Percentiles rank a stretch among this genome's conserved stretches.
These are phyloP conservation scores for Phaeosphaeriaceae sp. DNA, from an alignment of 2,329 filamentous ascomycete species.

Conservation along the genomic window DNA sequence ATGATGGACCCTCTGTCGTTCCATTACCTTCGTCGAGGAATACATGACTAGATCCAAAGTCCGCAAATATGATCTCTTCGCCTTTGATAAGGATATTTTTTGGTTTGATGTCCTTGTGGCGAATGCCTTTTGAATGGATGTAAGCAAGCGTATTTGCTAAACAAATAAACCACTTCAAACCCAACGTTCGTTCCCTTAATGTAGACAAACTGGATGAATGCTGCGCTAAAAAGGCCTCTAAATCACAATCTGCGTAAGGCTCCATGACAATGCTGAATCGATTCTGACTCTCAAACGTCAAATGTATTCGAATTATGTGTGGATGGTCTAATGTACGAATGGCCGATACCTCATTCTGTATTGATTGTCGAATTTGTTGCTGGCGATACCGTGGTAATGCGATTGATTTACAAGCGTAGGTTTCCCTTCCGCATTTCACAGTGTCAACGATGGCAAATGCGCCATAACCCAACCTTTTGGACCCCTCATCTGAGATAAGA, in stretches of 20 bases:
- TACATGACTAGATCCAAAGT: slow-evolving; percentile 25
- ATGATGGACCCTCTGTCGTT: slow-evolving; percentile 18
- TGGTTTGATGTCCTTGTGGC: slow-evolving; percentile 31
- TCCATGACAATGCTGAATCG: slow-evolving; percentile 21
- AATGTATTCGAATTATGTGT: slow-evolving; percentile 19
- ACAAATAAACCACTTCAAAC: slow-evolving; percentile 18
- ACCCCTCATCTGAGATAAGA: slow-evolving; percentile 5
- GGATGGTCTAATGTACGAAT: slow-evolving; percentile 14
- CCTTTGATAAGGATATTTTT: slow-evolving; percentile 25
- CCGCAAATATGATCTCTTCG: slow-evolving; percentile 18
- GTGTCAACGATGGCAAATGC: slow-evolving; percentile 20
- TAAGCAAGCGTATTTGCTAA: slow-evolving; percentile 19
- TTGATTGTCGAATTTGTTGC: slow-evolving; percentile 9
- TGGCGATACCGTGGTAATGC: slow-evolving; percentile 16
- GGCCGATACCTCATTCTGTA: slow-evolving; percentile 21
- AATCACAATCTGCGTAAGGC: slow-evolving; percentile 20
- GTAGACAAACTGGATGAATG: background rate
- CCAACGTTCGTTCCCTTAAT: background rate
- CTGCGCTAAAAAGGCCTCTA: slow-evolving; percentile 16
- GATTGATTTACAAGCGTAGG: slow-evolving; percentile 22
- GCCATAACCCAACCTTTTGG: slow-evolving; percentile 16
- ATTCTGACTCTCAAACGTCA: slow-evolving; percentile 22
- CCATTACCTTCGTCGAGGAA: slow-evolving; percentile 18
- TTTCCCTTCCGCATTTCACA: slow-evolving; percentile 7
- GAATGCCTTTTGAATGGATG: slow-evolving; percentile 20